Percentiles rank a stretch among this genome's conserved stretches.
Evolutionary conservation across 1,284 basidiomycete genomes (phyloP).

Genomic region (Malassezia caprae): DNA sequence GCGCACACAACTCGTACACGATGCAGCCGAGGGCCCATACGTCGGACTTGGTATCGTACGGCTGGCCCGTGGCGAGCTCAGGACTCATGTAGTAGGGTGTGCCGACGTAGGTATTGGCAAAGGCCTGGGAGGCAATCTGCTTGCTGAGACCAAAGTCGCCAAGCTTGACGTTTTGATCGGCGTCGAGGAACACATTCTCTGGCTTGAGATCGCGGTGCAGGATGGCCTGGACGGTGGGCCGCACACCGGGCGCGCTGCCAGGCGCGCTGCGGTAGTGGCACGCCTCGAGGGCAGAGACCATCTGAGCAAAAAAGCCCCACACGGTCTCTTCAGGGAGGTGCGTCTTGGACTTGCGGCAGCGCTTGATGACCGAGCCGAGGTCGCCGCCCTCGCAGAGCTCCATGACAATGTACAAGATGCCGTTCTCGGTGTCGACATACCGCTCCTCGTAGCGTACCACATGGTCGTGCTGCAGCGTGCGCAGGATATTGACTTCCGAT

Average conservation of each 20-base stretch:
- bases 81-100: constrained; percentile 99
- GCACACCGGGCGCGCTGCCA: neutral
- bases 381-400: constrained; percentile 86
- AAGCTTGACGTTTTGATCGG: constrained; percentile 69
- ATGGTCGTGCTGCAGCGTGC: constrained; percentile 83
- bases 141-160: constrained; percentile 95
- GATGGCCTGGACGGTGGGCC: constrained; percentile 51
- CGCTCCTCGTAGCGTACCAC: constrained; percentile 89
- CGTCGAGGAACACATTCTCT: constrained; percentile 85
- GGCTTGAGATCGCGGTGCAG: constrained; percentile 91
- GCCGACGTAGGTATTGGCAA: constrained; percentile 92
- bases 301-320: constrained; percentile 90
- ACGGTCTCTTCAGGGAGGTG: constrained; percentile 73
- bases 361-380: constrained; percentile 72
- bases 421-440: constrained; percentile 77
- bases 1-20: constrained; percentile 84
- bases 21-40: constrained; percentile 96
- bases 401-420: constrained; percentile 45
- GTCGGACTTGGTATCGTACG: constrained; percentile 92
- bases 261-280: constrained; percentile 57
- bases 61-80: constrained; percentile 86
- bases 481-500: constrained; percentile 95
- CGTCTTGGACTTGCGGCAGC: constrained; percentile 51
- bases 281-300: constrained; percentile 75
- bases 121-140: constrained; percentile 67